Evolutionary conservation across 2,329 filamentous ascomycete species (phyloP), one percentile per base, ranked within the genome.

Genomic region (Epichloe hybrida): DNA sequence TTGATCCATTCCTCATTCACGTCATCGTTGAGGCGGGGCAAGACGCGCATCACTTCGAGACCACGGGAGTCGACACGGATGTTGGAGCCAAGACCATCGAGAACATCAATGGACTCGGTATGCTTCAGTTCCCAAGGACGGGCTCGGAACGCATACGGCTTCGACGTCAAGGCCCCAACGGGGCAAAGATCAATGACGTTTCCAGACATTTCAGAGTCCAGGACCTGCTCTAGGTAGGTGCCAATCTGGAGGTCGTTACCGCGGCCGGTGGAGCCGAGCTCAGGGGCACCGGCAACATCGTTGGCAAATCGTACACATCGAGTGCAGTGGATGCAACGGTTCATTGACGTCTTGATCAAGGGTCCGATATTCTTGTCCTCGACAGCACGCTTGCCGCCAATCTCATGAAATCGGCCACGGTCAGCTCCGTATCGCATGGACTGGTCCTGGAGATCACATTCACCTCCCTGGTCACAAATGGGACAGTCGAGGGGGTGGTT

Each of bases 1-100:
- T 97, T 93, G 68, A 98, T 97, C 93, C 93, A 98, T 70, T 98
- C 93, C 73, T 98, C 93, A 69, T 98, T 98, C 61, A 98, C 82
- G 62, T 97, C 90, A 65, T 98, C 93, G 67, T 98, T 98, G 54
- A 98, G 77, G 61, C 93, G 81, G 53, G 93, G 93, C 15, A 96
- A 66, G 54, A 98, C 78, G 61, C 93, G 84, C 90, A 98, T 95
- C 48, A 98, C 91, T 72, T 97, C 90, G 57, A 96, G 75, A 53
- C 93, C 93, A 63, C 93, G 83, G 52, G 89, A 85, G 70, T 98
- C 93, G 43, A 97, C 83, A 43, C 93, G 84, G 61, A 98, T 94
- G 67, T 94, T 95, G 52, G 91, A 96, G 53, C 93, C 93, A 54
- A 98, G 74, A 41, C 81, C 93, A 63, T 98, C 88, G 37, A 94